Base-by-base conservation (phyloP, 495 filamentous ascomycete genomes). In the Monascus purpureus region DNA sequence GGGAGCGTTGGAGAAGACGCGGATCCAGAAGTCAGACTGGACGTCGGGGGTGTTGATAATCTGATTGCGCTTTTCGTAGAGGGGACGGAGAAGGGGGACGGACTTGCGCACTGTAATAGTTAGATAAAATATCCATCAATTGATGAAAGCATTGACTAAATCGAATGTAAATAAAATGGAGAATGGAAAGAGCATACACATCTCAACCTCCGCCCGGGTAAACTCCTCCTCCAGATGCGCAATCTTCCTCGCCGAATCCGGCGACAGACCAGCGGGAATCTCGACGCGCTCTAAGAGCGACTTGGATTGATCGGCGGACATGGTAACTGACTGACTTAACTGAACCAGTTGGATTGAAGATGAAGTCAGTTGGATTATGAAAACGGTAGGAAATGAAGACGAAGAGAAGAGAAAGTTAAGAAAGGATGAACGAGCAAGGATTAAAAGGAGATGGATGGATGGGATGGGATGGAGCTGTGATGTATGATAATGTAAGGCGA, bases 1-100 rank as follows among this genome's bases (percentile, higher is more conserved):
- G 2, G 86, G 82, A 4, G 83, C 75, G 55, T 84, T 77, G 49
- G 88, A 78, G 46, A 94, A 61, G 25, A 93, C 83, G 37, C 88
- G 65, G 17, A 79, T 61, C 87, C 87, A 95, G 73, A 94, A 95
- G 61, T 82, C 71, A 18, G 64, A 63, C 41, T 53, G 34, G 4
- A 65, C 41, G 8, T 51, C 45, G 46, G 93, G 85, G 43, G 72
- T 57, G 33, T 67, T 53, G 36, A 82, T 66, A 35, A 80, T 50
- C 45, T 68, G 61, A n/a, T 67, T 61, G 48, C 87, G 80, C 58
- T 77, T 76, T 34, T 68, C 56, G 59, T 80, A 92, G 36, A 88
- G 66, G 17, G 78, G 68, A 25, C 58, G 52, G 35, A 70, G 45
- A 23, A 50, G 32, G 15, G 48, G 41, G 37, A 50, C 35, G 23